Evolutionary conservation across 1,139 yeast species (phyloP), one percentile per base, ranked within the genome.

Genomic region (Candida smagusa): DNA sequence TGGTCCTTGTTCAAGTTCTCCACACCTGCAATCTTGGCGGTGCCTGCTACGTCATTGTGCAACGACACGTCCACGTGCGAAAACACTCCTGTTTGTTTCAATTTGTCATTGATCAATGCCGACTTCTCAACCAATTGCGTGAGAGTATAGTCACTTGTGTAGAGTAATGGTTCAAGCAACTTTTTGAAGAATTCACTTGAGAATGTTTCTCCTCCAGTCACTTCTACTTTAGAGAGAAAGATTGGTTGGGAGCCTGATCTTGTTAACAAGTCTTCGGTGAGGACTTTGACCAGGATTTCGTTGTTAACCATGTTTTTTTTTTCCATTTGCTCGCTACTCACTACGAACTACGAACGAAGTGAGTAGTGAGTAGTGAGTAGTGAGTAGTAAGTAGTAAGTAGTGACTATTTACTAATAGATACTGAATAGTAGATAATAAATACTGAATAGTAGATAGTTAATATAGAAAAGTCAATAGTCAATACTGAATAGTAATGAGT

Each of bases 161-260:
- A 56, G 22, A 71, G 56, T 42, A 77, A 56, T 12, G 82, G 81
- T 2, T 59, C 44, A 37, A 77, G 57, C 29, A 75, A 54, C 47
- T 71, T 74, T 39, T 56, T 53, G 57, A 72, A 74, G 51, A 75
- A 76, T 31, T 65, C 64, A 36, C 61, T 57, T 32, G 75, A 62
- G 49, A 75, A 74, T 6, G 62, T 54, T 33, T 72, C 77, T 11
- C 78, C 80, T 6, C 81, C 81, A 36, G 49, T 52, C 29, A 77
- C 72, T 39, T 74, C 75, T 22, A 77, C 65, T 33, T 63, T 51
- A 9, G 74, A 63, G 33, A 77, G 58, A 41, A 62, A 68, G 24
- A 77, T 61, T 2, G 80, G 79, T 43, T 63, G 70, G 2, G 68
- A 48, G 2, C 55, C 49, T 22, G 73, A 61, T 31, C 58, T 51